phyloP scores from a whole-genome alignment of 495 filamentous ascomycete species.

The Tuber aestivum region DNA sequence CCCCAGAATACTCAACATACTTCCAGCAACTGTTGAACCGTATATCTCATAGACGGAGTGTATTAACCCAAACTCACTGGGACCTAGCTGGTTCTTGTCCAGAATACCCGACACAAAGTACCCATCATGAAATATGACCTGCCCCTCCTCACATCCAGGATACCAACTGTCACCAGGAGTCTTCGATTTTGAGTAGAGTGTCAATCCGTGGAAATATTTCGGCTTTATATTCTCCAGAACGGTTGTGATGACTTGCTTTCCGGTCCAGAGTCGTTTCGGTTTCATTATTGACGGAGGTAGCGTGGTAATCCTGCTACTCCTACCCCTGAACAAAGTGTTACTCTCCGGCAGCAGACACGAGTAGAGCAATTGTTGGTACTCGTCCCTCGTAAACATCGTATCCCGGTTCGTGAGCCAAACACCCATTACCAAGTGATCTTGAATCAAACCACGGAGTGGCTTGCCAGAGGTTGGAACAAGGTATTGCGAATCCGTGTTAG shows the following conservation, averaged over 20 bases:
- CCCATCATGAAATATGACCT: slow-evolving; percentile 79
- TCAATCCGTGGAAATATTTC: slow-evolving; percentile 65
- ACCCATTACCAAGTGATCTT: slow-evolving; percentile 95
- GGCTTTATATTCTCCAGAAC: slow-evolving; percentile 88
- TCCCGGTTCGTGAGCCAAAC: slow-evolving; percentile 86
- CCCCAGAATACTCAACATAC: slow-evolving; percentile 79
- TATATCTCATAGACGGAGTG: slow-evolving; percentile 92
- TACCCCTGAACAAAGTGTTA: slow-evolving; percentile 61
- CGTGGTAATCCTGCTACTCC: slow-evolving; percentile 63
- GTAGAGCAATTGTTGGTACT: slow-evolving; percentile 90
- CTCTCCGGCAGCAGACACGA: slow-evolving; percentile 81
- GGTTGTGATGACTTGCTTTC: slow-evolving; percentile 92
- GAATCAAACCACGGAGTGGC: slow-evolving; percentile 91
- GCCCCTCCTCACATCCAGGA: slow-evolving; percentile 57
- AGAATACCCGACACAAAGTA: slow-evolving; percentile 85
- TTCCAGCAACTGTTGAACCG: slow-evolving; percentile 76
- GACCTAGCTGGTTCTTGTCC: slow-evolving; percentile 92
- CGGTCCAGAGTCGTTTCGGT: slow-evolving; percentile 83
- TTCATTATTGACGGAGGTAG: slow-evolving; percentile 75
- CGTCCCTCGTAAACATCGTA: slow-evolving; percentile 81
- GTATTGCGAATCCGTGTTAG: slow-evolving; percentile 96
- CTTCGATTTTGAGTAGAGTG: slow-evolving; percentile 68
- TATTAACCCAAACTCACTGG: slow-evolving; percentile 76
- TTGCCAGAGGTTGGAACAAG: slow-evolving; percentile 90
- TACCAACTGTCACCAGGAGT: slow-evolving; percentile 69